Percentiles rank a stretch among this genome's conserved stretches.
These are phyloP conservation scores for Phytophthora sp. DNA, from an alignment of 352 stramenopile genomes.

Conservation along the genomic window DNA sequence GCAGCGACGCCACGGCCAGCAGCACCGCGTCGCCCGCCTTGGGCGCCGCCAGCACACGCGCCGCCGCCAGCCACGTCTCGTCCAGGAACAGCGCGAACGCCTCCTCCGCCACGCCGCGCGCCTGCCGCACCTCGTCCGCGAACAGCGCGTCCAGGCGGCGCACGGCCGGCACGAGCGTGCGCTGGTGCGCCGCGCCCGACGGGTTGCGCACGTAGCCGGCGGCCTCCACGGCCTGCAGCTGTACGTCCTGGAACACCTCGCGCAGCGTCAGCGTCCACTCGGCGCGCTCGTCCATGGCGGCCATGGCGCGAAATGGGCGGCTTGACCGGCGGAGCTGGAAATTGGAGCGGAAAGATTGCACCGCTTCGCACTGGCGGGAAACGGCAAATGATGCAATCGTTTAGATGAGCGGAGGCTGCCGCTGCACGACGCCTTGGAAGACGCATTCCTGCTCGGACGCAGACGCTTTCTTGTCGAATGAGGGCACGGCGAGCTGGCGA, in stretches of 20 bases:
- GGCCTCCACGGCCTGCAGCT: slow-evolving; percentile 64
- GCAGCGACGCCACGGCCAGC: slow-evolving; percentile 55
- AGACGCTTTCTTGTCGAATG: too few species aligned
- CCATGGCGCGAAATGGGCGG: neutral
- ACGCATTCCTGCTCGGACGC: too few species aligned
- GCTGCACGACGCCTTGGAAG: too few species aligned
- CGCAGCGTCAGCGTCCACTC: slow-evolving; percentile 66
- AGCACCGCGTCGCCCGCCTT: slow-evolving; percentile 54
- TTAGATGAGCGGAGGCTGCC: too few species aligned
- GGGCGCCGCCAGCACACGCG: slow-evolving; percentile 50
- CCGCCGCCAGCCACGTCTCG: slow-evolving; percentile 62
- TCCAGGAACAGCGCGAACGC: slow-evolving; percentile 66
- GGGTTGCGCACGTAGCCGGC: slow-evolving; percentile 45
- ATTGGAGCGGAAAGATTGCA: too few species aligned
- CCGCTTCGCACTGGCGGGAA: too few species aligned
- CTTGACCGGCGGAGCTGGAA: too few species aligned
- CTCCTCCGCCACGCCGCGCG: slow-evolving; percentile 50
- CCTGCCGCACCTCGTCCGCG: slow-evolving; percentile 50
- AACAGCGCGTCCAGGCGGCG: slow-evolving; percentile 58
- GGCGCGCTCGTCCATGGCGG: slow-evolving; percentile 23
- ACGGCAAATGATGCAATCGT: too few species aligned
- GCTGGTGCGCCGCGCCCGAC: slow-evolving; percentile 32
- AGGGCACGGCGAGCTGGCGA: too few species aligned
- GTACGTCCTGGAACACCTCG: slow-evolving; percentile 71
- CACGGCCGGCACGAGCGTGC: slow-evolving; percentile 54